Conservation (phyloP, 2,329 filamentous ascomycete species). For the Exophiala lecanii-corni region DNA sequence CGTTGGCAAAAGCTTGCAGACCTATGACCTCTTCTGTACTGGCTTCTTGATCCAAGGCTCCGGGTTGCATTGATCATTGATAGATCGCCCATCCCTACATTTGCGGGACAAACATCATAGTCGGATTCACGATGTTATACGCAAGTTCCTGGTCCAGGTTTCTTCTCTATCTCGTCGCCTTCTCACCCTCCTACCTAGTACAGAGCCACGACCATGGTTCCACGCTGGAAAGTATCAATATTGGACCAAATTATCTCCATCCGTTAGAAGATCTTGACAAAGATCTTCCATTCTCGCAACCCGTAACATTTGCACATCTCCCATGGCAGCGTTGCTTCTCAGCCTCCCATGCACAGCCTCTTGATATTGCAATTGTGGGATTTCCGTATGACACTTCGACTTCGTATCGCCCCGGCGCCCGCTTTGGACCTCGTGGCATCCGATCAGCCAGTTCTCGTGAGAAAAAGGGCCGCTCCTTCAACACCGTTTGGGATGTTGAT, state of each 20-base stretch:
- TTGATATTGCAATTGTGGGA: constrained; percentile 33
- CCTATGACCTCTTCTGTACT: too few species aligned
- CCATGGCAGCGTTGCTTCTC: constrained; percentile 30
- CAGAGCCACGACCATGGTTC: background rate
- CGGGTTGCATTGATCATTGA: too few species aligned
- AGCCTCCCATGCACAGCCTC: constrained; percentile 19
- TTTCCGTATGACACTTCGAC: constrained; percentile 34
- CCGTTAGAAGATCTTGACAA: constrained; percentile 29
- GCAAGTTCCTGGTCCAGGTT: too few species aligned
- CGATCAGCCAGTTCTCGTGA: constrained; percentile 30
- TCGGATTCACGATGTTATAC: too few species aligned
- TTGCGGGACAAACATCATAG: too few species aligned
- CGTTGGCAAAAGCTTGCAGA: too few species aligned
- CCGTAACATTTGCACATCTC: constrained; percentile 30
- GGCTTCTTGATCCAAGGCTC: too few species aligned
- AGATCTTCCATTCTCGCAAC: constrained; percentile 31
- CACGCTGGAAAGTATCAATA: constrained; percentile 5
- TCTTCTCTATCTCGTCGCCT: too few species aligned
- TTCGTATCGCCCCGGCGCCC: constrained; percentile 31
- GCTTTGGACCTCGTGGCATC: constrained; percentile 33
- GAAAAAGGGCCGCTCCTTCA: constrained; percentile 30
- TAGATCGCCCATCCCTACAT: too few species aligned
- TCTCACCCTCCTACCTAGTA: too few species aligned
- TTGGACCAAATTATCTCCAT: constrained; percentile 26
- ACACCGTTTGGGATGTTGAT: constrained; percentile 29